These are phyloP conservation scores for Citrus reticulata DNA, from an alignment of 345 rosid species.

Conservation along the genomic window DNA sequence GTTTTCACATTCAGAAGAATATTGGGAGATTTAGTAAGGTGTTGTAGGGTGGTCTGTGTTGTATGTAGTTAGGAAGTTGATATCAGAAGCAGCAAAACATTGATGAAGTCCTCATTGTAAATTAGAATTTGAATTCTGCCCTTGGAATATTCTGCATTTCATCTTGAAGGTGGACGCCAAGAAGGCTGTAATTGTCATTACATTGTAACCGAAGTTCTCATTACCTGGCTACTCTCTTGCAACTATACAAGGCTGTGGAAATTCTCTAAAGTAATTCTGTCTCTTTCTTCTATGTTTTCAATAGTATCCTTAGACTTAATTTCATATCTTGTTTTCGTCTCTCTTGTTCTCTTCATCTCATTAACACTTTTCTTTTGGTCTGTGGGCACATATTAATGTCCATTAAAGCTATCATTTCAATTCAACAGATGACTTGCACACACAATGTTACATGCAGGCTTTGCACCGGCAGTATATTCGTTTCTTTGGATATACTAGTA, in stretches of 20 bases:
- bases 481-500: neutral
- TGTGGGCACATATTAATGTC: neutral
- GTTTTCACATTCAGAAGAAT: neutral
- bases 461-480: neutral
- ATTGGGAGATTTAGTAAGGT: neutral
- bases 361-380: neutral
- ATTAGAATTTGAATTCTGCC: neutral
- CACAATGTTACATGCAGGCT: neutral
- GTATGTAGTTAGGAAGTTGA: neutral
- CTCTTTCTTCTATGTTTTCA: neutral
- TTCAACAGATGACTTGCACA: neutral
- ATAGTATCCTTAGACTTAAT: neutral
- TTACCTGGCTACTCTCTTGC: neutral
- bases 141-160: neutral
- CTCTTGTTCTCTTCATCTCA: neutral
- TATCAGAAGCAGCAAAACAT: neutral
- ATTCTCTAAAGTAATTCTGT: neutral
- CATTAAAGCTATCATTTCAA: neutral
- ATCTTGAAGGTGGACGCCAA: neutral
- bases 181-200: no score
- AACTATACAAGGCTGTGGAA: neutral
- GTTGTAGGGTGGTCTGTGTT: neutral
- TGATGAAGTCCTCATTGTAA: neutral
- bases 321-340: neutral
- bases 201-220: neutral